Evolutionary conservation across 1,139 yeast genomes (phyloP), one percentile per base, ranked within the genome.

Genomic region (Kurtzmaniella quercitrusa): DNA sequence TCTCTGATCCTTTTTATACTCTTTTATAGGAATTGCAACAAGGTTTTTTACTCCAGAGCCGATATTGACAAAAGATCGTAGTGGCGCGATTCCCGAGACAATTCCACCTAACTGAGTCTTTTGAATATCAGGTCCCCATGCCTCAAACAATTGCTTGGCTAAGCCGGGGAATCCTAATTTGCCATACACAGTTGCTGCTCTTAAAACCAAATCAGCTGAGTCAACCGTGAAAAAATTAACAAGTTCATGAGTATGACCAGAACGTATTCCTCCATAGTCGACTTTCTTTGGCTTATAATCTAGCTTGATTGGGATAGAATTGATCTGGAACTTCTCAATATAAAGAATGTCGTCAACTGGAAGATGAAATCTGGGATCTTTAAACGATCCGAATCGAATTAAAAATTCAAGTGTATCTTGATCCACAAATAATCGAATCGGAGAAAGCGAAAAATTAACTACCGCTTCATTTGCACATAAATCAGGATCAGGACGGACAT

Each of bases 201-300:
- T 78, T 48, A 94, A 65, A 0, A 75, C 70, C 56, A 93, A 74
- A 38, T 79, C 81, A 0, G 97, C 85, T 24, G 90, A 97, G 57
- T 93, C 97, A 21, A 94, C 71, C 10, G 85, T 83, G 60, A 94
- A 90, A 49, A 94, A 78, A 58, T 93, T 93, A 76, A 89, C 82
- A 46, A 93, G 77, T 60, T 91, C 97, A 3, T 86, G 82, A 1
- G 93, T 78, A 50, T 84, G 89, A 1, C 97, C 97, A 0, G 96
- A 85, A 44, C 87, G 72, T 18, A 93, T 73, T 0, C 96, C 96
- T 2, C 81, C 77, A 57, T 86, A 87, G 58, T 91, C 95, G 19
- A 89, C 75, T 51, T 82, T 86, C 56, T 90, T 91, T 0, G 98
- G 98, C 58, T 90, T 91, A 62, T 93, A 94, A 61, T 93, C 98